Conservation (phyloP, 129 eudicot genomes). For the Solidago caesia region DNA sequence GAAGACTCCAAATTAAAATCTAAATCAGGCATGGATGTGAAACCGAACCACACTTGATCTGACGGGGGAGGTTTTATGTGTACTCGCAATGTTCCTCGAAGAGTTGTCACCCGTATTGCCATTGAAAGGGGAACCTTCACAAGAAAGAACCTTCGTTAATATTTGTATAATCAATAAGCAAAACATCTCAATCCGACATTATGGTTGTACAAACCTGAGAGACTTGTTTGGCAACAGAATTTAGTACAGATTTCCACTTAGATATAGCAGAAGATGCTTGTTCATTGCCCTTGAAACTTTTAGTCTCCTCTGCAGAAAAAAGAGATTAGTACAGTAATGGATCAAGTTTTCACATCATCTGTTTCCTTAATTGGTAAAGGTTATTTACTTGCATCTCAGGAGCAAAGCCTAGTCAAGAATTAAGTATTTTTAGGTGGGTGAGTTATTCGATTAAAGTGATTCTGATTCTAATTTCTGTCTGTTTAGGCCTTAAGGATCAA, state of each 20-base stretch:
- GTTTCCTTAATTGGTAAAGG: not conserved
- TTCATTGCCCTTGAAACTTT: constrained; percentile 41
- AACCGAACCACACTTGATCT: constrained; percentile 88
- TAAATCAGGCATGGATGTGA: constrained; percentile 84
- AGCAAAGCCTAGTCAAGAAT: not conserved
- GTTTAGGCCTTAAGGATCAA: too few relatives aligned
- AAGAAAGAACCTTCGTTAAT: not conserved
- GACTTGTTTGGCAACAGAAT: constrained; percentile 83
- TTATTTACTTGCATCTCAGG: not conserved
- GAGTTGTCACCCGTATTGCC: constrained; percentile 68
- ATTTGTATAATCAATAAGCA: not conserved
- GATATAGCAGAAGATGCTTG: constrained; percentile 46
- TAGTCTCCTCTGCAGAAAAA: constrained; percentile 57
- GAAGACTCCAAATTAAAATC: constrained; percentile 74
- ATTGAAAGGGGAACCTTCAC: constrained; percentile 79
- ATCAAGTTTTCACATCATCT: not conserved
- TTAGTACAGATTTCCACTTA: constrained; percentile 75
- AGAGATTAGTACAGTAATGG: not conserved
- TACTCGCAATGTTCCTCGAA: constrained; percentile 73
- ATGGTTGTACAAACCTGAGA: constrained; percentile 67
- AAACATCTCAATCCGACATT: not conserved
- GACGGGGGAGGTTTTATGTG: constrained; percentile 95
- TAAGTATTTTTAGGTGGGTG: too few relatives aligned
- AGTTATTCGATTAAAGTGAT: too few relatives aligned
- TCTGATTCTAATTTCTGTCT: too few relatives aligned